These are phyloP conservation scores for Wickerhamomyces bovis DNA, from an alignment of 805 yeast genomes.

Conservation along the genomic window DNA sequence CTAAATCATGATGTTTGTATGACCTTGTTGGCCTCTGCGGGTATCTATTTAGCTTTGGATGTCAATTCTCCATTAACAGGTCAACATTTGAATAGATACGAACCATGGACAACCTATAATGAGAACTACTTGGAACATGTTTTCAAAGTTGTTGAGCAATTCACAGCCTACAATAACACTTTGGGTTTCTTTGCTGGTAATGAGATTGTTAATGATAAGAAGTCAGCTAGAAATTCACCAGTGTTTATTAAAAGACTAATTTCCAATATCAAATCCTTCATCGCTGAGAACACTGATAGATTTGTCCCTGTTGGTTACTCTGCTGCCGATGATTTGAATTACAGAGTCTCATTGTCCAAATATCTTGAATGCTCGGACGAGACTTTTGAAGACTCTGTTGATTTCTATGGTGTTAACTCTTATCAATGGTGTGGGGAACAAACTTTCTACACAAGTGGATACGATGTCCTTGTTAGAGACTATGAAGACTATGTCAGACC, in stretches of 20 bases:
- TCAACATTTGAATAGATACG: constrained; percentile 82
- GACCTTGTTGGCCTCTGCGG: constrained; percentile 87
- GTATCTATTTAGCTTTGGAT: constrained; percentile 85
- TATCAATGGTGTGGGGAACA: constrained; percentile 97
- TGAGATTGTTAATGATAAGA: constrained; percentile 77
- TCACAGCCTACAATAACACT: constrained; percentile 81
- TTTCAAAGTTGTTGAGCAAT: constrained; percentile 73
- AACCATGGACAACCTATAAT: constrained; percentile 88
- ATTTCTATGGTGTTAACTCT: constrained; percentile 90
- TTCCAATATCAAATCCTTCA: constrained; percentile 75
- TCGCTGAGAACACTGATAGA: constrained; percentile 52
- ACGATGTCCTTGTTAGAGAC: constrained; percentile 60
- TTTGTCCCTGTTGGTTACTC: constrained; percentile 88
- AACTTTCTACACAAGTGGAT: constrained; percentile 76
- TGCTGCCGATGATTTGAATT: constrained; percentile 87
- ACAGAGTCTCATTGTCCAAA: constrained; percentile 68
- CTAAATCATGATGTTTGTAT: constrained; percentile 84
- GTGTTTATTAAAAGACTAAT: constrained; percentile 70
- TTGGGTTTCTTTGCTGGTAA: constrained; percentile 90
- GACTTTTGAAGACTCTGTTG: constrained; percentile 49
- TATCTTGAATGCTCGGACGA: constrained; percentile 71
- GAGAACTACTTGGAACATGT: constrained; percentile 66
- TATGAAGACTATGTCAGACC: constrained; percentile 68
- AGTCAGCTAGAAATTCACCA: constrained; percentile 66
- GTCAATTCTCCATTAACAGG: constrained; percentile 80